phyloP scores from a whole-genome alignment of 1,284 basidiomycete species.

The Ceratobasidium sp. region DNA sequence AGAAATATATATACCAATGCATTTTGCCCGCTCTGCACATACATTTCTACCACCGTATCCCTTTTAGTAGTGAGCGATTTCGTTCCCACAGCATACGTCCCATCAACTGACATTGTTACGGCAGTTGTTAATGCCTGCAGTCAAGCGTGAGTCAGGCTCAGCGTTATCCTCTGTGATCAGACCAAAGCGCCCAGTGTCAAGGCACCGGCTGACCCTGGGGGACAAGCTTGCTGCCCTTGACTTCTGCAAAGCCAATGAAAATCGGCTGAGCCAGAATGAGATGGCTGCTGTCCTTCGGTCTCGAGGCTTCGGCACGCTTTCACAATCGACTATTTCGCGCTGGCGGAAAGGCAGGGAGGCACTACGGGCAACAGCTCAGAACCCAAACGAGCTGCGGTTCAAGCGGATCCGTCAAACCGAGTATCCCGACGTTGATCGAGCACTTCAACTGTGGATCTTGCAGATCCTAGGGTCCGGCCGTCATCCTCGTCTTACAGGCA shows the following conservation, averaged over 20 bases:
- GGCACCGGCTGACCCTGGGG: background rate
- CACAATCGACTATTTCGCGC: background rate
- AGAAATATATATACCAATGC: too few relatives aligned
- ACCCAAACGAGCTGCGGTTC: background rate
- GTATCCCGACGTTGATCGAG: slow-evolving; percentile 47
- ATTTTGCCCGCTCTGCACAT: too few relatives aligned
- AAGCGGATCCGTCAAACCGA: slow-evolving; percentile 47
- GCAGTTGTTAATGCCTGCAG: too few relatives aligned
- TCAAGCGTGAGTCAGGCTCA: too few relatives aligned
- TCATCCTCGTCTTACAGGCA: background rate
- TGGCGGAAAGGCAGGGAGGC: background rate
- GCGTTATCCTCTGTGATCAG: too few relatives aligned
- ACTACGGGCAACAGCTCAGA: background rate
- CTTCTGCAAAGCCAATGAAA: background rate
- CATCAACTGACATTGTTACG: too few relatives aligned
- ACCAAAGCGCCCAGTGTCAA: too few relatives aligned
- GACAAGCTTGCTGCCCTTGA: slow-evolving; percentile 7
- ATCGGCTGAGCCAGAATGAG: background rate
- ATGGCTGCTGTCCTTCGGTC: slow-evolving; percentile 1
- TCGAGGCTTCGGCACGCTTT: background rate
- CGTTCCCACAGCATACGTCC: too few relatives aligned
- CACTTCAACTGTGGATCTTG: slow-evolving; percentile 23
- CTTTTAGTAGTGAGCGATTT: too few relatives aligned
- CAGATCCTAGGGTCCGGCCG: slow-evolving; percentile 49
- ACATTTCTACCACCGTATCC: too few relatives aligned